Evolutionary conservation across 2,329 filamentous ascomycete species (phyloP).

Genomic region (Fusarium drepaniforme): DNA sequence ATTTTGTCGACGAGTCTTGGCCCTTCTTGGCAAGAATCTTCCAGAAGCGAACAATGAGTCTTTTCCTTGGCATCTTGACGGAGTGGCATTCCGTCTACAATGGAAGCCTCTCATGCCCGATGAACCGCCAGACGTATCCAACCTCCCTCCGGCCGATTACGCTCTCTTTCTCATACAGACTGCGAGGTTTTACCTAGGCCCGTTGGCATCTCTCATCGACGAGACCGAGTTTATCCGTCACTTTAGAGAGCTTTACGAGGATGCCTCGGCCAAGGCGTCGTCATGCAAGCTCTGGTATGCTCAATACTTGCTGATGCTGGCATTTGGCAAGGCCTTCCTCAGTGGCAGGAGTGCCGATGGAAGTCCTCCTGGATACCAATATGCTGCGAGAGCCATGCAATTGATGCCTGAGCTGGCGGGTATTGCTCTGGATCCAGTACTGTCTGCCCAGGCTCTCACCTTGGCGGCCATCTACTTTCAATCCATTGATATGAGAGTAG

Average conservation of each 20-base stretch:
- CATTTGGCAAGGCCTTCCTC: slow-evolving; percentile 49
- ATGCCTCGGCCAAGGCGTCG: slow-evolving; percentile 32
- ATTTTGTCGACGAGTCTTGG: slow-evolving; percentile 40
- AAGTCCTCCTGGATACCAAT: slow-evolving; percentile 52
- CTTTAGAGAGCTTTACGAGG: slow-evolving; percentile 38
- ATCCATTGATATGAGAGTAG: slow-evolving; percentile 54
- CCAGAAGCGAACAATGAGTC: slow-evolving; percentile 39
- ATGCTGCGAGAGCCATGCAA: slow-evolving; percentile 54
- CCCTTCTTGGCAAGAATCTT: slow-evolving; percentile 41
- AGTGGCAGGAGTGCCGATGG: slow-evolving; percentile 41
- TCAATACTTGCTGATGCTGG: slow-evolving; percentile 48
- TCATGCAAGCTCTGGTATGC: slow-evolving; percentile 46
- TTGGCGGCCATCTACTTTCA: slow-evolving; percentile 54
- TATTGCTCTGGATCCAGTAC: slow-evolving; percentile 35
- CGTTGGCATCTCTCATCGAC: slow-evolving; percentile 36
- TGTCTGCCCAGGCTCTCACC: slow-evolving; percentile 46
- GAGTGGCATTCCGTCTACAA: slow-evolving; percentile 40
- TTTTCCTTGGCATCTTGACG: slow-evolving; percentile 43
- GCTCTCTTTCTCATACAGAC: slow-evolving; percentile 41
- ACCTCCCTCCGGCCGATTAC: slow-evolving; percentile 38
- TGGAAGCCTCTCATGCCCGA: slow-evolving; percentile 35
- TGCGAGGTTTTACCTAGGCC: slow-evolving; percentile 39
- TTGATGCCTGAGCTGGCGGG: slow-evolving; percentile 51
- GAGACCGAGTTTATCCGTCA: slow-evolving; percentile 33
- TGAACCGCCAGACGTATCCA: slow-evolving; percentile 37